Conservation (phyloP, 2,329 filamentous ascomycete species). For the Ilyonectria robusta region DNA sequence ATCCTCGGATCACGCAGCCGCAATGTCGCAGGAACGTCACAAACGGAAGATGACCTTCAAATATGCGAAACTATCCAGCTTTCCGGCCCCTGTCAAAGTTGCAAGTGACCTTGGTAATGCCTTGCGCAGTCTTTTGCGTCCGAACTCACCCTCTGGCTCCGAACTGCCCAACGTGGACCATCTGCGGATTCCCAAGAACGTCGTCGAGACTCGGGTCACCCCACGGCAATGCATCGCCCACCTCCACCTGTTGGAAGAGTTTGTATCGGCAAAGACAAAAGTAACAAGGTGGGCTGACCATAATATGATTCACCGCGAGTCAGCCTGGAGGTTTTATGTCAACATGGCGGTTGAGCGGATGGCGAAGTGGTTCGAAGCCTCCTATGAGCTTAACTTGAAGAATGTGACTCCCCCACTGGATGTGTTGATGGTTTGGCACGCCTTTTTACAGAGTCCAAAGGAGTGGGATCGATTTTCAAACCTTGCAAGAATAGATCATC, state of each 20-base stretch:
- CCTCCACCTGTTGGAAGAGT: conserved; percentile 28
- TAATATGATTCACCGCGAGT: neutral
- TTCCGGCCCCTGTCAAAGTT: too few relatives aligned
- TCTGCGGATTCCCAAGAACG: conserved; percentile 7
- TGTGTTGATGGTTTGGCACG: conserved; percentile 36
- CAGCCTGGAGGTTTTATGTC: conserved; percentile 39
- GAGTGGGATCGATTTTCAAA: conserved; percentile 16
- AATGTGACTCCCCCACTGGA: conserved; percentile 30
- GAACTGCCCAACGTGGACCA: conserved; percentile 10
- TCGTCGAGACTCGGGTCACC: conserved; percentile 18
- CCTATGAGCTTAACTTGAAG: conserved; percentile 3
- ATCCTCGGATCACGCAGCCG: neutral
- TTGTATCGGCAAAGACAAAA: conserved; percentile 21
- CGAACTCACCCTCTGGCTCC: neutral
- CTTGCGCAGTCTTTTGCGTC: conserved; percentile 14
- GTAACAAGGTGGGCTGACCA: conserved; percentile 28
- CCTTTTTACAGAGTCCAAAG: conserved; percentile 24
- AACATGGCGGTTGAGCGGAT: conserved; percentile 32
- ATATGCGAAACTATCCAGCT: neutral
- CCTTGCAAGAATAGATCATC: conserved; percentile 7
- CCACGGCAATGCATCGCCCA: conserved; percentile 16
- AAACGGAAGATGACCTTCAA: conserved; percentile 2
- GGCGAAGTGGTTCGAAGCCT: conserved; percentile 28
- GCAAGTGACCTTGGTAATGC: conserved; percentile 5
- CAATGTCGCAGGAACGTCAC: neutral